A percentile compares a stretch with the other conserved stretches of the same genome.
These are phyloP conservation scores for Quercus gilva DNA, from an alignment of 306 rosid species.

Conservation along the genomic window DNA sequence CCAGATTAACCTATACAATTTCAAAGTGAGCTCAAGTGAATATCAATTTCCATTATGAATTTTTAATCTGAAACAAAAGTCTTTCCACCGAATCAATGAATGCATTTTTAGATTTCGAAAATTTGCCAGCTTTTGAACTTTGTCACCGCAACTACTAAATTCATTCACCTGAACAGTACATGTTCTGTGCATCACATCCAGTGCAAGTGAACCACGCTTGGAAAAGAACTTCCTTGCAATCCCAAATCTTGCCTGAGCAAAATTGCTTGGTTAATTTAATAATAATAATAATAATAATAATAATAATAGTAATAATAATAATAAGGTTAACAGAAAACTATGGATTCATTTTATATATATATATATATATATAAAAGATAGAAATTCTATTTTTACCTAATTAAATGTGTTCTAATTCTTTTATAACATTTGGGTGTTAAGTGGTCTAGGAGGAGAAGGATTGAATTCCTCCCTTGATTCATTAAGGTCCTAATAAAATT, in stretches of 20 bases:
- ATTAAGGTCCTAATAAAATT: too few relatives aligned
- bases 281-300: too few relatives aligned
- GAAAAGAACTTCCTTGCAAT: constrained; percentile 92
- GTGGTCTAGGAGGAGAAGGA: too few relatives aligned
- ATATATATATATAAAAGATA: too few relatives aligned
- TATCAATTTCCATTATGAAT: constrained; percentile 9
- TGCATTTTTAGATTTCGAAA: background rate
- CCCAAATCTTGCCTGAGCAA: constrained; percentile 79
- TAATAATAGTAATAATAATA: too few relatives aligned
- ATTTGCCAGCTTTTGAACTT: constrained; percentile 3
- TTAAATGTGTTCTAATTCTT: too few relatives aligned
- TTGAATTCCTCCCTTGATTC: too few relatives aligned
- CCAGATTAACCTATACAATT: constrained; percentile 77
- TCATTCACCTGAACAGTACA: constrained; percentile 92
- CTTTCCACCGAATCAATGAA: too few relatives aligned
- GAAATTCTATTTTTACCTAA: accelerated
- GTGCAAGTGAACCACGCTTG: constrained; percentile 90
- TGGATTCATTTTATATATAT: too few relatives aligned
- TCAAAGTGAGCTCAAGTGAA: background rate
- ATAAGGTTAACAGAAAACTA: too few relatives aligned
- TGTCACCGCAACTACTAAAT: background rate
- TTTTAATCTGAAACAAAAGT: too few relatives aligned
- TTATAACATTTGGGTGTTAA: too few relatives aligned
- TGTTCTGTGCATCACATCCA: constrained; percentile 96
- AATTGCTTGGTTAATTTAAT: constrained; percentile 25